Percentiles rank a stretch among this genome's conserved stretches.
These are phyloP conservation scores for Plasmodium falciparum DNA, from an alignment of 169 alveolate genomes.

Conservation along the genomic window DNA sequence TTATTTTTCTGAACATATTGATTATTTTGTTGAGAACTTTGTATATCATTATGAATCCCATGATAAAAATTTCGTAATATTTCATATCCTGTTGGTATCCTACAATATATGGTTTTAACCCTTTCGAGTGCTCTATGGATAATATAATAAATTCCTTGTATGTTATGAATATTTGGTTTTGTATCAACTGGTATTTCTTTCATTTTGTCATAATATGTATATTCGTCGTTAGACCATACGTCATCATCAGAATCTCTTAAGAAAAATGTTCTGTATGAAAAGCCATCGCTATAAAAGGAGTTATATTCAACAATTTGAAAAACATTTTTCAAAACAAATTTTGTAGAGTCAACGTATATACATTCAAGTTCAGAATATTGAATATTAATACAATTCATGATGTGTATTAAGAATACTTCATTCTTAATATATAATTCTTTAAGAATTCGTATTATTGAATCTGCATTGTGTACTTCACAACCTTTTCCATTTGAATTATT, in stretches of 20 bases:
- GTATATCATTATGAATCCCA: no score
- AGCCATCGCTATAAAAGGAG: slow-evolving; percentile 40
- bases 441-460: slow-evolving; percentile 32
- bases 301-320: slow-evolving; percentile 33
- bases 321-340: slow-evolving; percentile 12
- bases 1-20: no score
- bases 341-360: slow-evolving; percentile 16
- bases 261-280: slow-evolving; percentile 11
- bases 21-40: no score
- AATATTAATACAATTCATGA: slow-evolving; percentile 36
- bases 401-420: slow-evolving; percentile 37
- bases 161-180: background rate
- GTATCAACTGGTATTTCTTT: background rate
- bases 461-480: slow-evolving; percentile 26
- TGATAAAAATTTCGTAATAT: no score
- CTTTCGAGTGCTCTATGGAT: no score
- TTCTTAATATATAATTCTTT: slow-evolving; percentile 55
- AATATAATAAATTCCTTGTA: no score
- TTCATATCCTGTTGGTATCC: no score
- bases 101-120: no score
- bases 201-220: background rate
- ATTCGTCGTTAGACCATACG: background rate
- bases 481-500: background rate
- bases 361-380: slow-evolving; percentile 16
- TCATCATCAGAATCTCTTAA: background rate